Evolutionary conservation across 164 flowering plant genomes (phyloP), one percentile per base, ranked within the genome.

Genomic region (Vitis amurensis): DNA sequence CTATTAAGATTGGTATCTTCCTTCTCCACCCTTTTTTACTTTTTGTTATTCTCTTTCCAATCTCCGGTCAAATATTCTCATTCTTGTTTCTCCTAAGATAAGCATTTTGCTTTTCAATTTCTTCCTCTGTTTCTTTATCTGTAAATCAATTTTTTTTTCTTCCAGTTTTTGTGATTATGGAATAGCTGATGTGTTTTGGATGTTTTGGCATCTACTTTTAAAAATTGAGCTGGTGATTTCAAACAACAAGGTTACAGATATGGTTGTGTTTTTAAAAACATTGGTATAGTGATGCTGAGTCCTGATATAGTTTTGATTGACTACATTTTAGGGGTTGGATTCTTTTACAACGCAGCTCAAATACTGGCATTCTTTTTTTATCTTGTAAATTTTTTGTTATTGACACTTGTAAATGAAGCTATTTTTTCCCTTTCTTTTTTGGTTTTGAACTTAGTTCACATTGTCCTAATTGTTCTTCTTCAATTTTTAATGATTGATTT

Each of bases 1-100:
- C 85, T 2, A 82, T 82, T 44, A 82, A 82, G 57, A 82, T 82
- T 30, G 84, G 84, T 79, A 55, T 15, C 2, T 19, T 57, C 15
- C 59, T 68, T 48, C 11, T 17, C 44, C n/a, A 2, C 44, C n/a
- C 17, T 44, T 9, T 47, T 23, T 50, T 1, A 19, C 3, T 3
- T 29, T 69, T 15, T 15, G 0, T 29, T 68, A 0, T 8, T 19
- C 11, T 5, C 8, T 29, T 11, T 29, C 55, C 19, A 1, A 23
- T 66, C n/a, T 27, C 9, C 3, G 17, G 0, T 52, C 14, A 11
- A 61, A 31, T 12, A 3, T 13, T 13, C 11, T 13, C 5, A 9
- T 19, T 27, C 4, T 50, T 65, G 3, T 27, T 60, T 31, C 51
- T 47, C 29, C 50, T 49, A 15, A 15, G 9, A 14, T 7, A 5